Evolutionary conservation across 2,329 filamentous ascomycete genomes (phyloP), one percentile per base, ranked within the genome.

Genomic region (Scedosporium apiospermum): DNA sequence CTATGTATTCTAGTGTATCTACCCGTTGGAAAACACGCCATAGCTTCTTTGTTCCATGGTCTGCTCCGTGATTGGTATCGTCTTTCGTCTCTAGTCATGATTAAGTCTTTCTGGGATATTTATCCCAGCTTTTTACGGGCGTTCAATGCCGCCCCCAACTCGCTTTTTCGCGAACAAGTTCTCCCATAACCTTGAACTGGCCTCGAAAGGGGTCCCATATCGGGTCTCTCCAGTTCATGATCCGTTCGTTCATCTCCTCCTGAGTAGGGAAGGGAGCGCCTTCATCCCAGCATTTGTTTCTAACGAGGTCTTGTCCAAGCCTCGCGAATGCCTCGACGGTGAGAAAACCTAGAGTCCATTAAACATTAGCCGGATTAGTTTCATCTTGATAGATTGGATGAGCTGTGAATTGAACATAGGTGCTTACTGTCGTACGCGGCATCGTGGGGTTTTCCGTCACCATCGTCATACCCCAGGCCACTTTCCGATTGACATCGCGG

Each of bases 361-460:
- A 38, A 14, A 38, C 34, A 38, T 38, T 4, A 38, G 10, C 2
- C 34, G 3, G 12, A 12, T 10, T 9, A 38, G 10, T 12, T 38
- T 38, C 34, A 38, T 4, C 34, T 38, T 38, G 34, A 14, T 30
- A 2, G 51, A 69, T 62, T 67, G 64, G n/a, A 27, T 60, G 18
- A 34, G 26, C 16, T 12, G 12, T 12, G 38, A 10, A 10, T 18
- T 23, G 23, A 18, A 61, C 4, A 5, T 44, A 30, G 42, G 16
- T 3, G n/a, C 72, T 68, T 69, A 76, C 82, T 85, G 69, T 88
- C 85, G 65, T 79, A 88, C 12, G 84, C 86, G 5, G 85, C 85
- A 67, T 86, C 80, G 62, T 88, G 85, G 9, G 64, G 66, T 46
- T 30, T 53, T 10, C 57, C 61, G 12, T 10, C 23, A 4, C 27